Base-by-base conservation (phyloP, 1,139 yeast species). In the Yamadazyma atmosphaerica region DNA sequence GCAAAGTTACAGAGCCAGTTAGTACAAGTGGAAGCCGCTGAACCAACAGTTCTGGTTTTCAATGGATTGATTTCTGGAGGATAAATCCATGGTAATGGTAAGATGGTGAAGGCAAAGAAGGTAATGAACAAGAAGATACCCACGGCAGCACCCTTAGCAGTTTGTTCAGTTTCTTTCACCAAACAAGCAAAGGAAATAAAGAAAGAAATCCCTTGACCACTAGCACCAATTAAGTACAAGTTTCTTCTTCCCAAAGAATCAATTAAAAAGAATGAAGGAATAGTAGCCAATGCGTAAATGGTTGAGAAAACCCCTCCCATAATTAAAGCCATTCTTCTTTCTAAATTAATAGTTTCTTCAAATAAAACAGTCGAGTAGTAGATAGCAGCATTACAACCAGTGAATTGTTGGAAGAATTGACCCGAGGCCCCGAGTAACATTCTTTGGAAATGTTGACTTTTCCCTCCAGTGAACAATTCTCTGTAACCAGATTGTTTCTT, bases 221-320 rank as follows among this genome's bases (percentile, higher is more conserved):
- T 37, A 30, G 80, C 77, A 51, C 81, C 81, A 44, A 62, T 58
- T 45, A 74, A 61, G 54, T 76, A 66, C 54, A 76, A 64, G 40
- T 70, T 79, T 72, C 95, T 80, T 58, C 88, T 83, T 52, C 83
- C 83, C 30, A 83, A 60, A 36, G 73, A 69, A 53, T 86, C 92
- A 54, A 83, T 70, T 50, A 79, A 57, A 61, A 78, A 79, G 60
- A 78, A 78, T 3, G 86, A 77, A 34, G 85, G 83, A 49, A 79
- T 68, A 27, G 88, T 79, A 38, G 79, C 71, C 17, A 82, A 47
- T 12, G 84, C 78, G 50, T 83, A 84, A 38, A 79, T 66, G 35
- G 83, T 78, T 13, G 83, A 69, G 50, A 78, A 77, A 28, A 80
- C 81, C 65, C 86, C 86, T 51, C 84, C 85, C 54, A 81, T 62